Evolutionary conservation across 2,329 filamentous ascomycete species (phyloP).

Genomic region (Colletotrichum euphorbiae): DNA sequence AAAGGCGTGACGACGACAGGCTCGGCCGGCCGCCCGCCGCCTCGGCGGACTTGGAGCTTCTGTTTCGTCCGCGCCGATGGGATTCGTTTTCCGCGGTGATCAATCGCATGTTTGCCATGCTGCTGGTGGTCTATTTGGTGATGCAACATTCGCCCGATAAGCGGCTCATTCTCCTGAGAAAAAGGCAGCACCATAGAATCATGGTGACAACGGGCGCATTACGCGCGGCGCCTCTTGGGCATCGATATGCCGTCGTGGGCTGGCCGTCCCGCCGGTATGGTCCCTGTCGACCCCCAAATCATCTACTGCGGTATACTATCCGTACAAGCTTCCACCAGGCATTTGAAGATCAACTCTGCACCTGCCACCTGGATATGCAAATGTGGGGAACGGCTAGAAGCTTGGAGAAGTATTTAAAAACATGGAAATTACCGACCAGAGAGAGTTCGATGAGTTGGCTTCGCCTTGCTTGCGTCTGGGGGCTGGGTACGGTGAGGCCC

Average conservation of each 20-base stretch:
- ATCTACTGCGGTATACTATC: no score
- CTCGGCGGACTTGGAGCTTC: constrained; percentile 31
- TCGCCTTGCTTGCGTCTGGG: background rate
- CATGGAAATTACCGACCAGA: background rate
- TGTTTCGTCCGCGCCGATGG: constrained; percentile 31
- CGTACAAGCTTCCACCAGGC: constrained; percentile 2
- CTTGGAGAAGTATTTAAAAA: constrained; percentile 28
- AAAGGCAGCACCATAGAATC: background rate
- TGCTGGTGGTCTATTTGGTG: background rate
- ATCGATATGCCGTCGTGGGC: background rate
- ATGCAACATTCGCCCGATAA: constrained; percentile 25
- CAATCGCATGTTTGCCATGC: background rate
- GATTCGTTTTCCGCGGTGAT: background rate
- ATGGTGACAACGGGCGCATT: background rate
- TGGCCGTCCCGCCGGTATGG: constrained; percentile 13
- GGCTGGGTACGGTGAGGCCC: constrained; percentile 30
- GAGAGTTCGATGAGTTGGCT: background rate
- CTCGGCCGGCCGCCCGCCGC: constrained; percentile 22
- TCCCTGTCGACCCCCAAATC: constrained; percentile 16
- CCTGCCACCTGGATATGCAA: background rate
- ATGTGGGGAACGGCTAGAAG: constrained; percentile 19
- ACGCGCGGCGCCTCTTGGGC: background rate
- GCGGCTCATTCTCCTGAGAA: constrained; percentile 26
- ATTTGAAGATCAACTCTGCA: constrained; percentile 17
- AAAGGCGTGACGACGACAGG: constrained; percentile 36